These are phyloP conservation scores for Fomitiporia mediterranea DNA, from an alignment of 1,284 basidiomycete species.

Conservation along the genomic window DNA sequence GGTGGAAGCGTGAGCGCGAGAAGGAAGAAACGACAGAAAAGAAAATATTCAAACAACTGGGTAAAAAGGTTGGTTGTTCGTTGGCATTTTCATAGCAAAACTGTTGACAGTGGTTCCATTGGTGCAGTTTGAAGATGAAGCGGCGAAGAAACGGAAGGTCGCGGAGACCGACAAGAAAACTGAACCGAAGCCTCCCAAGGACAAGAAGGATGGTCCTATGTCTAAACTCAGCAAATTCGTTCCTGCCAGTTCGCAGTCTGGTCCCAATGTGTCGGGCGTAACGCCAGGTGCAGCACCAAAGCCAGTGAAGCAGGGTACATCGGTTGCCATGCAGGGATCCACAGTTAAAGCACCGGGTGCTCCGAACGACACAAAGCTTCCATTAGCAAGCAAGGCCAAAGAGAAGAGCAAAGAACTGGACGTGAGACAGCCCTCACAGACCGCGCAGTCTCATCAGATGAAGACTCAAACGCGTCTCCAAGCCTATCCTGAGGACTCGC, in stretches of 20 bases:
- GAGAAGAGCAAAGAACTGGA: slow-evolving; percentile 47
- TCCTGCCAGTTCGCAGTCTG: slow-evolving; percentile 26
- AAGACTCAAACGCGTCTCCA: slow-evolving; percentile 44
- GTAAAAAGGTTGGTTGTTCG: slow-evolving; percentile 48
- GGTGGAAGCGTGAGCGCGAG: slow-evolving; percentile 69
- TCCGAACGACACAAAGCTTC: slow-evolving; percentile 28
- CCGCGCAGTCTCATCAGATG: slow-evolving; percentile 60
- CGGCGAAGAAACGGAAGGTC: slow-evolving; percentile 64
- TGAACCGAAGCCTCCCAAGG: slow-evolving; percentile 52
- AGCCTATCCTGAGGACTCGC: slow-evolving; percentile 31
- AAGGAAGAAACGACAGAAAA: slow-evolving; percentile 71
- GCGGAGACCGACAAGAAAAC: slow-evolving; percentile 54
- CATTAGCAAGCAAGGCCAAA: slow-evolving; percentile 36
- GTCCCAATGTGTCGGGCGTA: slow-evolving; percentile 27
- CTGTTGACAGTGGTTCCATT: slow-evolving; percentile 20
- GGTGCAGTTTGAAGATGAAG: slow-evolving; percentile 50
- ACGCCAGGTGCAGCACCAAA: slow-evolving; percentile 26
- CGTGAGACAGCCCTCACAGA: slow-evolving; percentile 49
- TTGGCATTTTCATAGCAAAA: neutral
- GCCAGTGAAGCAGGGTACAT: slow-evolving; percentile 29
- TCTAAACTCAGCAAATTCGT: slow-evolving; percentile 34
- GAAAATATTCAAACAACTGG: slow-evolving; percentile 43
- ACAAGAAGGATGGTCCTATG: slow-evolving; percentile 36
- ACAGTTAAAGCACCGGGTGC: slow-evolving; percentile 28
- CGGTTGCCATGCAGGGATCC: slow-evolving; percentile 12